These are phyloP conservation scores for Acer saccharum DNA, from an alignment of 345 rosid species.

Conservation along the genomic window DNA sequence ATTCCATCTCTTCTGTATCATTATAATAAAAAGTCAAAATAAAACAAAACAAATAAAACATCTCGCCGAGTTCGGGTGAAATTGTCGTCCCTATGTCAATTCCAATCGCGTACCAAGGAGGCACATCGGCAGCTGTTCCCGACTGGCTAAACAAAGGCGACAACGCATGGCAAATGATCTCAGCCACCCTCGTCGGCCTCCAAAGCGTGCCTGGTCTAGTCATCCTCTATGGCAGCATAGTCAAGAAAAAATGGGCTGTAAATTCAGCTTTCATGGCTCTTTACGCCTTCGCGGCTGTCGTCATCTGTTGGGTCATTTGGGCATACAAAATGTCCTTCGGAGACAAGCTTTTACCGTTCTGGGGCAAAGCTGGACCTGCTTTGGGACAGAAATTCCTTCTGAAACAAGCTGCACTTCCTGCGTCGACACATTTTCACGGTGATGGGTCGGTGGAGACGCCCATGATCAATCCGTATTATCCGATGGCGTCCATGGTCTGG, in stretches of 20 bases:
- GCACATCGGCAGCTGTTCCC: constrained; percentile 37
- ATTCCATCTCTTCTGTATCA: too few relatives aligned
- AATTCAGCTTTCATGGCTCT: constrained; percentile 60
- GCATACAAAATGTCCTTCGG: constrained; percentile 57
- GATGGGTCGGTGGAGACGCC: constrained; percentile 28
- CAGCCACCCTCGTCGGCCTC: constrained; percentile 49
- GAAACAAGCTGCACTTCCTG: constrained; percentile 35
- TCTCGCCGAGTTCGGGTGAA: too few relatives aligned
- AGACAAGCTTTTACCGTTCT: constrained; percentile 46
- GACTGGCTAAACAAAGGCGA: constrained; percentile 57
- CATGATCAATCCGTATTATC: constrained; percentile 31
- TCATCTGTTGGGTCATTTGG: constrained; percentile 51
- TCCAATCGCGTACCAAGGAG: constrained; percentile 38
- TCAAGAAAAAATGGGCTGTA: constrained; percentile 51
- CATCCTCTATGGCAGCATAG: constrained; percentile 53
- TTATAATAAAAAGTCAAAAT: too few relatives aligned
- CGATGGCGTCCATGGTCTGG: constrained; percentile 56
- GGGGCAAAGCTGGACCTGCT: constrained; percentile 57
- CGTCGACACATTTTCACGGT: constrained; percentile 23
- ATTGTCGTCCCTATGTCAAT: neutral
- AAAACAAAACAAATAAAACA: too few relatives aligned
- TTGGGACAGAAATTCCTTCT: constrained; percentile 47
- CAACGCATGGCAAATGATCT: constrained; percentile 54
- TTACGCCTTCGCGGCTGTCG: constrained; percentile 48
- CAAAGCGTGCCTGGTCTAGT: constrained; percentile 52